phyloP scores from a whole-genome alignment of 1,139 yeast species.

The Blastobotrys raffinosifermentans region DNA sequence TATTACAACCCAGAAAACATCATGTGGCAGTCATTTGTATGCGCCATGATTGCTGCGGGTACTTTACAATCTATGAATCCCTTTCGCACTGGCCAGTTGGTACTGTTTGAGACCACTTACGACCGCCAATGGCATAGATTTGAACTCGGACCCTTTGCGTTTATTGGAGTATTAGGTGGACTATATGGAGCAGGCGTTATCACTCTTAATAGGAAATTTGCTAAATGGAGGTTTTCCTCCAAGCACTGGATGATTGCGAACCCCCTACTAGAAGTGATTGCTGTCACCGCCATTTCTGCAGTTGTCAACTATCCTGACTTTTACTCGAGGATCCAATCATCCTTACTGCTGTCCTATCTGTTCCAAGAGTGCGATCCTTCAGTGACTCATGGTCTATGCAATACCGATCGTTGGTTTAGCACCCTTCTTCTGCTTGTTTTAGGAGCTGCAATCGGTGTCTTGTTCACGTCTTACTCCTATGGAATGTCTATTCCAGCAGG shows the following conservation, averaged over 20 bases:
- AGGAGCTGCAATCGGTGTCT: slow-evolving; percentile 48
- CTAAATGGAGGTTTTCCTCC: slow-evolving; percentile 31
- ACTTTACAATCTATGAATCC: slow-evolving; percentile 57
- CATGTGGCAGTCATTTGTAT: slow-evolving; percentile 79
- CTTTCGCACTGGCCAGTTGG: slow-evolving; percentile 51
- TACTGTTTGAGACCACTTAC: slow-evolving; percentile 59
- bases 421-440: slow-evolving; percentile 35
- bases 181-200: slow-evolving; percentile 53
- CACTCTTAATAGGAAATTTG: slow-evolving; percentile 42
- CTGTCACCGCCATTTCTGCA: slow-evolving; percentile 47
- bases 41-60: slow-evolving; percentile 69
- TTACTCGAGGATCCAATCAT: slow-evolving; percentile 51
- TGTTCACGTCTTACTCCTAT: slow-evolving; percentile 56
- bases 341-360: slow-evolving; percentile 49
- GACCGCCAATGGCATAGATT: slow-evolving; percentile 68
- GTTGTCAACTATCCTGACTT: slow-evolving; percentile 50
- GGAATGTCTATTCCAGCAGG: slow-evolving; percentile 73
- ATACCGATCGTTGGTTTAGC: slow-evolving; percentile 27
- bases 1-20: slow-evolving; percentile 56
- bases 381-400: slow-evolving; percentile 31
- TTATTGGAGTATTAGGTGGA: slow-evolving; percentile 68
- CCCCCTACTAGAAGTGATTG: slow-evolving; percentile 43
- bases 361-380: slow-evolving; percentile 54
- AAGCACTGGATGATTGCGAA: slow-evolving; percentile 4
- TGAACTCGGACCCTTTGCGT: slow-evolving; percentile 62